Evolutionary conservation across 495 filamentous ascomycete species (phyloP), one percentile per base, ranked within the genome.

Genomic region (Cercophora sp.): DNA sequence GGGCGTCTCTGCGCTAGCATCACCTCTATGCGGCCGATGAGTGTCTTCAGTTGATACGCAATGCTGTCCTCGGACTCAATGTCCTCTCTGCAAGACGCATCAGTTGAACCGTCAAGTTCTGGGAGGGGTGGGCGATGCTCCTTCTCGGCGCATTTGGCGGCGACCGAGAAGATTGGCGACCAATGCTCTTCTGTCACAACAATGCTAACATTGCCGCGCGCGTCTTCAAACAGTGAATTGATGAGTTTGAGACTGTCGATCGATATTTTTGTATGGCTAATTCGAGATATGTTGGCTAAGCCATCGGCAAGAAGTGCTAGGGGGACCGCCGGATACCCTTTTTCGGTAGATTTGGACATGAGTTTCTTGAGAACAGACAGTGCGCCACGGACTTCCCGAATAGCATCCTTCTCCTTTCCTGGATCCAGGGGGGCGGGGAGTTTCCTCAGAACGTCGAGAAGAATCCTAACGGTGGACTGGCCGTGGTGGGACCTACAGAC

Each of bases 401-500:
- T 72, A 11, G 52, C 37, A 13, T 65, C 61, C 45, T 56, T 62
- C 49, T 86, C 83, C 47, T 79, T 76, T 50, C 80, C 84, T 51
- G 78, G 79, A 39, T 67, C 67, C 11, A 65, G 58, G 40, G 77
- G 71, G 27, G 68, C 63, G 11, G 74, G 66, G 44, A 77, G 73
- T 25, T 76, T 75, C 48, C 77, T 68, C 48, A 89, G 59, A 31
- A 87, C 83, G 48, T 80, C 76, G 48, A 87, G 73, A 9, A 92
- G 66, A 16, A 82, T 77, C 48, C 78, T 73, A 23, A 89, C 74
- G 54, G 86, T 85, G 35, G 84, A 82, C 46, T 82, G 79, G 25
- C 88, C 86, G 54, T 88, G 81, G 55, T 89, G 87, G 3, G 90
- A 95, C 59, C 79, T 85, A 57, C 85, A 87, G 6, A 96, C 71